These are phyloP conservation scores for Echites panduratus DNA, from an alignment of 257 asterid genomes.

Conservation along the genomic window DNA sequence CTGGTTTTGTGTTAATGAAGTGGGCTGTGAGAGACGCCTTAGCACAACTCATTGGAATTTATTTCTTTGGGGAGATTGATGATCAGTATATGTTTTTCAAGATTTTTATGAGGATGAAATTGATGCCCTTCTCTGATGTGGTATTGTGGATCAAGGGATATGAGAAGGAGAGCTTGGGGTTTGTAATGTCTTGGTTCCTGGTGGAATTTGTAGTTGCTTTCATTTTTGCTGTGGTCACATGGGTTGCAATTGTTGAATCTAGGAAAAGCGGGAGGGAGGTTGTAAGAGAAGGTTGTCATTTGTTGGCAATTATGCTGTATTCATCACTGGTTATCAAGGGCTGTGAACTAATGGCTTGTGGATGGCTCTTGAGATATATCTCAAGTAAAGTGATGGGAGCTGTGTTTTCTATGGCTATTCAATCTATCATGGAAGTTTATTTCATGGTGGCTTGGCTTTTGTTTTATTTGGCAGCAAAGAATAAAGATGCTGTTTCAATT, in stretches of 20 bases:
- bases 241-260: slow-evolving; percentile 76
- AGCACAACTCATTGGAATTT: slow-evolving; percentile 69
- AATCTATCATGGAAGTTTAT: slow-evolving; percentile 76
- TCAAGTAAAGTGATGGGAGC: slow-evolving; percentile 54
- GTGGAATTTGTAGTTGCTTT: slow-evolving; percentile 62
- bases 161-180: slow-evolving; percentile 74
- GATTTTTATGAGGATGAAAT: slow-evolving; percentile 66
- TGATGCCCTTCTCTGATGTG: slow-evolving; percentile 64
- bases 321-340: slow-evolving; percentile 72
- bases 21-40: slow-evolving; percentile 94
- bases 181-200: slow-evolving; percentile 55
- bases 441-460: slow-evolving; percentile 78
- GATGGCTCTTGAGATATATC: slow-evolving; percentile 62
- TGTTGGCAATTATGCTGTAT: slow-evolving; percentile 48
- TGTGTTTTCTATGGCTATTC: slow-evolving; percentile 45
- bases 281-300: slow-evolving; percentile 67
- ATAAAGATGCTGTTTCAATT: slow-evolving; percentile 48
- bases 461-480: slow-evolving; percentile 75
- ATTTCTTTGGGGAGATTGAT: slow-evolving; percentile 68
- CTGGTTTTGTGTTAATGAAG: slow-evolving; percentile 73
- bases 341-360: slow-evolving; percentile 71
- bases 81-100: slow-evolving; percentile 64
- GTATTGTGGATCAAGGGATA: slow-evolving; percentile 76
- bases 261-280: slow-evolving; percentile 91
- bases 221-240: slow-evolving; percentile 66